These are phyloP conservation scores for Suillus lakei DNA, from an alignment of 768 basidiomycete genomes.

Conservation along the genomic window DNA sequence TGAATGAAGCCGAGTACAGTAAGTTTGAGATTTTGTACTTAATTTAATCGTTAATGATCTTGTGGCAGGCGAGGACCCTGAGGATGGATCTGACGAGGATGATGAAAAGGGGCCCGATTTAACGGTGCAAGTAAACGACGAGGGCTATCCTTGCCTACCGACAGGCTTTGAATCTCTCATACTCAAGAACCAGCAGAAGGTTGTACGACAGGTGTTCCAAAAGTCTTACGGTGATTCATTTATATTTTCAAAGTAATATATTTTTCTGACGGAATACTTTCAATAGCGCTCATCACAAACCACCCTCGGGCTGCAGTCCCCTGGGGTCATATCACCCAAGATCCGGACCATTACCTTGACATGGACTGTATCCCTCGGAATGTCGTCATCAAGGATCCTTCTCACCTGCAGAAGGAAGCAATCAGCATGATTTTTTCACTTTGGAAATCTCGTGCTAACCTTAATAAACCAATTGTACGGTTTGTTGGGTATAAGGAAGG, in stretches of 20 bases:
- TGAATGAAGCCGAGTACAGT: background rate
- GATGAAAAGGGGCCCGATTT: background rate
- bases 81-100: background rate
- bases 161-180: slow-evolving; percentile 1
- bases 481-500: no score
- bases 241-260: background rate
- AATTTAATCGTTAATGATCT: background rate
- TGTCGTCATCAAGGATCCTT: no score
- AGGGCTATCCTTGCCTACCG: background rate
- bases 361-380: background rate
- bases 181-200: slow-evolving; percentile 4
- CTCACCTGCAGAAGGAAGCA: no score
- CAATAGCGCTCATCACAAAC: background rate
- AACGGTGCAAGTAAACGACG: background rate
- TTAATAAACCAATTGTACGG: no score
- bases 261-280: background rate
- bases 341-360: background rate
- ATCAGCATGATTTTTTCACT: no score
- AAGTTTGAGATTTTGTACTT: background rate
- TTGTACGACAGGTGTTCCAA: background rate
- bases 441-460: no score
- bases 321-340: background rate
- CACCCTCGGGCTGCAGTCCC: background rate
- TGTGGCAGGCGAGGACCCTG: background rate
- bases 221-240: slow-evolving; percentile 3